Evolutionary conservation across 2,329 filamentous ascomycete species (phyloP).

Genomic region (Fusarium devonianum): DNA sequence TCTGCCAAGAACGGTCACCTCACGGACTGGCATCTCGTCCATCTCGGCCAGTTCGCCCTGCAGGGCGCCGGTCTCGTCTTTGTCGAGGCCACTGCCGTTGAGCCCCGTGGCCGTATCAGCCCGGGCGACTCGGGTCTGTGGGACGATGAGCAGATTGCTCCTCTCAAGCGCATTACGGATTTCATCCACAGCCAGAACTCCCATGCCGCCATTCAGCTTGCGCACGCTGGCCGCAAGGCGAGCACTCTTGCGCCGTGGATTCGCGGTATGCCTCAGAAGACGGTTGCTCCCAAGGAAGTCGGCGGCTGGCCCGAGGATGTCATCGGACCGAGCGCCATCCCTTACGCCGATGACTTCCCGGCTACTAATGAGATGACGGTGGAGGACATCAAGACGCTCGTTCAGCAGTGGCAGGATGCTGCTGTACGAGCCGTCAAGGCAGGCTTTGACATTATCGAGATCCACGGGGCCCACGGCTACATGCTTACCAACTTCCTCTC

Average conservation of each 20-base stretch:
- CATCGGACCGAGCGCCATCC: constrained; percentile 57
- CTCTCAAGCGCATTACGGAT: constrained; percentile 73
- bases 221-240: constrained; percentile 78
- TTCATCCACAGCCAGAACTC: constrained; percentile 82
- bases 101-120: constrained; percentile 80
- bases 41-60: constrained; percentile 79
- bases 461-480: constrained; percentile 71
- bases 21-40: constrained; percentile 82
- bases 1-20: constrained; percentile 69
- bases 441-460: constrained; percentile 80
- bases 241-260: constrained; percentile 71
- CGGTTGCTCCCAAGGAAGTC: constrained; percentile 58
- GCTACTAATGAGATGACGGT: constrained; percentile 72
- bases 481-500: constrained; percentile 71
- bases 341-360: constrained; percentile 68
- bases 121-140: constrained; percentile 82
- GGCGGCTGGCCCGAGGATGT: constrained; percentile 67
- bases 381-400: constrained; percentile 71
- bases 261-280: constrained; percentile 54
- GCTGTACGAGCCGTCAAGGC: constrained; percentile 68
- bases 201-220: constrained; percentile 81
- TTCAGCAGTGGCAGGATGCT: constrained; percentile 66
- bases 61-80: constrained; percentile 77
- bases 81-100: constrained; percentile 80
- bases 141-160: constrained; percentile 82